Base-by-base conservation (phyloP, 306 rosid genomes). In the Dryas drummondii region DNA sequence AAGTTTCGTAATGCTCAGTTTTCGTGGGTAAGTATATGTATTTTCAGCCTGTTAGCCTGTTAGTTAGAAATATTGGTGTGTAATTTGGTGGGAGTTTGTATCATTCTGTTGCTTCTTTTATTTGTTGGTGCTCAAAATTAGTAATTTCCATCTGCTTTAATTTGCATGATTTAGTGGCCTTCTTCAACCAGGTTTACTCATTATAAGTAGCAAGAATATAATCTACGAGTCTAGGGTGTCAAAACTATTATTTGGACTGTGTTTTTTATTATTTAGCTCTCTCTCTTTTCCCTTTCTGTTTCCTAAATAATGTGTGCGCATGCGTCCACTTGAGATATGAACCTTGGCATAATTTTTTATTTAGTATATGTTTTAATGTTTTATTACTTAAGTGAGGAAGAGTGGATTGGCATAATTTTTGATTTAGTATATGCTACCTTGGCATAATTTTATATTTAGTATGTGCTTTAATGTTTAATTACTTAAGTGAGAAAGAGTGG, bases 1-100 rank as follows among this genome's bases (percentile, higher is more conserved):
- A 96, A 89, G 74, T 92, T 96, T 74, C 97, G 87, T 14, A 92
- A 88, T 47, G 98, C 97, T 55, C 99, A 96, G 84, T 96, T 96
- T 82, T 96, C 99, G 0, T 96, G 99, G 99, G 99, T 92, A 78
- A 81, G 91, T 79, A 2, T 8, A n/a, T 52, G 7, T 44, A 60
- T 45, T 49, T 41, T 70, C 45, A 66, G 16, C 41, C 59, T 52
- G 27, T 55, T 58, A 62, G 47, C 22, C 22, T 22, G 22, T 22
- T 22, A 32, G 66, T 60, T 54, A 22, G 64, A 54, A 50, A 49
- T 49, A 13, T 40, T 5, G 4, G 40, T 57, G 19, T 40, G 62
- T 61, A 69, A 41, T 17, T 77, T 26, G 16, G 22, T 70, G 56
- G n/a, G 71, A 42, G 22, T 8, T 22, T 46, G 11, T 26, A 69